These are phyloP conservation scores for Aureobasidium zeae DNA, from an alignment of 2,329 filamentous ascomycete genomes.

Conservation along the genomic window DNA sequence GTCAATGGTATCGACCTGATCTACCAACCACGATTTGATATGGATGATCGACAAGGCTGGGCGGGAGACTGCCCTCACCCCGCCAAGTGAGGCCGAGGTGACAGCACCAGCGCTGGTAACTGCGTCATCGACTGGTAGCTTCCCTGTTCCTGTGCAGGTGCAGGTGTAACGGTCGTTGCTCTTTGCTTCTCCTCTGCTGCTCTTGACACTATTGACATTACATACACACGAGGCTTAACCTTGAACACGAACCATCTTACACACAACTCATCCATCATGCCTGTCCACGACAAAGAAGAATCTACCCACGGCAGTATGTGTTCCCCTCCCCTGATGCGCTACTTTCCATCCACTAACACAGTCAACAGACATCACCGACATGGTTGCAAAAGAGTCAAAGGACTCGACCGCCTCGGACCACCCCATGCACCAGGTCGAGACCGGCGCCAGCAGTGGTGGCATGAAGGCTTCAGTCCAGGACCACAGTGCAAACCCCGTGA, in stretches of 20 bases:
- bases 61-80: no score
- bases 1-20: conserved; percentile 6
- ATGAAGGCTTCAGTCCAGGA: conserved; percentile 30
- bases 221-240: no score
- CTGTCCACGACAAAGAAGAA: conserved; percentile 35
- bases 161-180: no score
- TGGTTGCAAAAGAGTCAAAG: conserved; percentile 37
- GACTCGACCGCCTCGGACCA: conserved; percentile 34
- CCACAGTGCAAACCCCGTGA: conserved; percentile 35
- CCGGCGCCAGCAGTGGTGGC: conserved; percentile 28
- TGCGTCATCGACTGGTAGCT: no score
- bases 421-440: conserved; percentile 27
- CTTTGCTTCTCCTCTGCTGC: background rate
- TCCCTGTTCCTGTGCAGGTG: no score
- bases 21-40: background rate
- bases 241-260: background rate
- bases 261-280: conserved; percentile 26
- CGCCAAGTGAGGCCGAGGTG: no score
- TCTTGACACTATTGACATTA: background rate
- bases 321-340: background rate
- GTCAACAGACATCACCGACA: conserved; percentile 34
- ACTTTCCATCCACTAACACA: background rate
- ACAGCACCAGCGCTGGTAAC: no score
- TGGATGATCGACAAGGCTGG: no score
- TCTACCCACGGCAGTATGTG: conserved; percentile 32